Evolutionary conservation across 2,329 filamentous ascomycete species (phyloP).

Genomic region (Aspergillus pseudoviridinutans): DNA sequence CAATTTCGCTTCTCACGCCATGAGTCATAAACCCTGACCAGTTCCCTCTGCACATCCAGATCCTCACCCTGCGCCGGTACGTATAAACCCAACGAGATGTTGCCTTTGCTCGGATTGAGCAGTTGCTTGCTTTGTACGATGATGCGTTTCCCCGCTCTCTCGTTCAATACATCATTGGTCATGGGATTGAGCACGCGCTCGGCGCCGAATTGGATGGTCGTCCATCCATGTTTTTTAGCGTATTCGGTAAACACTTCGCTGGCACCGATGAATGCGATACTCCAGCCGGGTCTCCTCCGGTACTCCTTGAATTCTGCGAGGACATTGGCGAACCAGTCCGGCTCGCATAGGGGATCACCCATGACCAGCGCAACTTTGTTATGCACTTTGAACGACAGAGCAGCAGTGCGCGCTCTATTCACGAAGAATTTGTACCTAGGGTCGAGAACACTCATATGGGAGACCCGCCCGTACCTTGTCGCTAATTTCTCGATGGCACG

Average conservation of each 20-base stretch:
- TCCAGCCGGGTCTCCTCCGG: constrained; percentile 26
- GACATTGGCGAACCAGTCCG: constrained; percentile 20
- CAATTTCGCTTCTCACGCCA: constrained; percentile 37
- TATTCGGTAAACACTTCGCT: constrained; percentile 31
- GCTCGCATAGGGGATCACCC: constrained; percentile 38
- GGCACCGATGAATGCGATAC: constrained; percentile 36
- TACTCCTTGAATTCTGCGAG: constrained; percentile 35
- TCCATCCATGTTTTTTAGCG: constrained; percentile 27
- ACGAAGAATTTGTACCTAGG: constrained; percentile 40
- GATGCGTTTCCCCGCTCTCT: constrained; percentile 36
- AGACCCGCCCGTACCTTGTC: constrained; percentile 33
- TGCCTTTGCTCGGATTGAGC: constrained; percentile 31
- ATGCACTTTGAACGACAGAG: constrained; percentile 38
- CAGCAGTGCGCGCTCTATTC: constrained; percentile 31
- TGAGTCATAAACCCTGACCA: constrained; percentile 34
- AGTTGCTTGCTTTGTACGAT: constrained; percentile 35
- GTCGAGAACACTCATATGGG: constrained; percentile 44
- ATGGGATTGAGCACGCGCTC: constrained; percentile 41
- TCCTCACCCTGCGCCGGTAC: constrained; percentile 29
- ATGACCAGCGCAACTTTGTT: constrained; percentile 36
- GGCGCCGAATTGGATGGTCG: constrained; percentile 35
- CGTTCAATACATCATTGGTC: constrained; percentile 36
- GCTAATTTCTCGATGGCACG: constrained; percentile 29
- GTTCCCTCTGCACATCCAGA: constrained; percentile 25
- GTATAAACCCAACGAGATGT: constrained; percentile 34